A percentile compares a stretch with the other conserved stretches of the same genome.
These are phyloP conservation scores for Bauhinia variegata DNA, from an alignment of 306 rosid species.

Conservation along the genomic window DNA sequence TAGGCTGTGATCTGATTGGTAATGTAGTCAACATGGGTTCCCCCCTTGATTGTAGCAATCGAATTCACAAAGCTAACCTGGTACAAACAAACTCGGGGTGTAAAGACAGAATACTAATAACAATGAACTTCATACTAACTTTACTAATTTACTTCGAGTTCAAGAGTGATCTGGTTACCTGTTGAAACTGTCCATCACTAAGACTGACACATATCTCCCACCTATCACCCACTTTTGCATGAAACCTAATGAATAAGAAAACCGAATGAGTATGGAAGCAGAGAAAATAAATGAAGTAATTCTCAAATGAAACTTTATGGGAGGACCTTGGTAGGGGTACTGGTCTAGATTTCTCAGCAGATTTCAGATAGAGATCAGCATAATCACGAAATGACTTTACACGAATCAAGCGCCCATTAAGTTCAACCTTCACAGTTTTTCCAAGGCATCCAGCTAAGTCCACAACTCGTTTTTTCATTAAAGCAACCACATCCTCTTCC, in stretches of 20 bases:
- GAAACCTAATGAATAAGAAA: conserved; percentile 49
- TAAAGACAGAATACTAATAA: conserved; percentile 7
- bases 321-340: conserved; percentile 67
- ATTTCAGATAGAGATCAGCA: conserved; percentile 76
- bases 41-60: conserved; percentile 90
- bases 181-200: conserved; percentile 95
- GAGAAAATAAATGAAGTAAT: neutral
- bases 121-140: neutral
- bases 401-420: conserved; percentile 61
- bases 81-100: conserved; percentile 9
- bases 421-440: conserved; percentile 85
- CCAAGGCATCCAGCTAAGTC: conserved; percentile 98
- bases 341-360: conserved; percentile 57
- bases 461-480: conserved; percentile 89
- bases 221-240: conserved; percentile 76
- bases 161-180: conserved; percentile 52
- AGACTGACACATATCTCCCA: conserved; percentile 89
- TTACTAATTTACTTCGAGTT: conserved; percentile 6
- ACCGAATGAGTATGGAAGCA: conserved; percentile 21
- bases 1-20: conserved; percentile 78
- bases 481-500: conserved; percentile 90
- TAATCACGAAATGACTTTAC: conserved; percentile 76
- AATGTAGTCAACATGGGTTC: conserved; percentile 89
- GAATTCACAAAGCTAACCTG: conserved; percentile 95
- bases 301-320: neutral